phyloP scores from a whole-genome alignment of 805 yeast genomes.

The Ascoidea tarda region DNA sequence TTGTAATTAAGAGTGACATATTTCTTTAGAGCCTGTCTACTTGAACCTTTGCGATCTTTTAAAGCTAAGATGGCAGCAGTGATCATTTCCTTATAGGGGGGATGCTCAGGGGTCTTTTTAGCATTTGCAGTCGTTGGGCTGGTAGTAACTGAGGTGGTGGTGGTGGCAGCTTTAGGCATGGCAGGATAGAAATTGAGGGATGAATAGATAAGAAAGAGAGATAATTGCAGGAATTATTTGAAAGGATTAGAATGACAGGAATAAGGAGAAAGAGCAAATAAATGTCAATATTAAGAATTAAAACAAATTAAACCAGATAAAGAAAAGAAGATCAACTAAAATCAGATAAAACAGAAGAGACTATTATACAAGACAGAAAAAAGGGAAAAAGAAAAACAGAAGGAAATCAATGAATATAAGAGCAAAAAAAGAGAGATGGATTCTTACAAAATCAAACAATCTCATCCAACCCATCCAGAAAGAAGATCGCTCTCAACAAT shows the following conservation, averaged over 20 bases:
- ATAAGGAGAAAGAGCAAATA: neutral
- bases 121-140: neutral
- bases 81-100: constrained; percentile 23
- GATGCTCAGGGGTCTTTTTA: constrained; percentile 10
- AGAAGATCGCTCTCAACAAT: no score
- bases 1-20: constrained; percentile 54
- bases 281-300: neutral
- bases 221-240: neutral
- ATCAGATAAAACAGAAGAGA: no score
- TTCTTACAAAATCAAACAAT: no score
- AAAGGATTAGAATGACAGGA: neutral
- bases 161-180: constrained; percentile 8
- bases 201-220: neutral
- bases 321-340: no score
- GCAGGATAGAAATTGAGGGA: neutral
- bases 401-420: no score
- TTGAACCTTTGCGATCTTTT: constrained; percentile 70
- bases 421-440: no score
- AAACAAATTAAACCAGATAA: no score
- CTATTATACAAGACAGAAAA: no score
- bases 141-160: constrained; percentile 8
- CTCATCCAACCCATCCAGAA: no score
- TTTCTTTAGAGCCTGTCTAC: constrained; percentile 83
- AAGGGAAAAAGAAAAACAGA: no score
- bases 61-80: constrained; percentile 50